Evolutionary conservation across 108 stramenopile genomes (phyloP).

Genomic region (Cyclotella choctawhatcheeana): DNA sequence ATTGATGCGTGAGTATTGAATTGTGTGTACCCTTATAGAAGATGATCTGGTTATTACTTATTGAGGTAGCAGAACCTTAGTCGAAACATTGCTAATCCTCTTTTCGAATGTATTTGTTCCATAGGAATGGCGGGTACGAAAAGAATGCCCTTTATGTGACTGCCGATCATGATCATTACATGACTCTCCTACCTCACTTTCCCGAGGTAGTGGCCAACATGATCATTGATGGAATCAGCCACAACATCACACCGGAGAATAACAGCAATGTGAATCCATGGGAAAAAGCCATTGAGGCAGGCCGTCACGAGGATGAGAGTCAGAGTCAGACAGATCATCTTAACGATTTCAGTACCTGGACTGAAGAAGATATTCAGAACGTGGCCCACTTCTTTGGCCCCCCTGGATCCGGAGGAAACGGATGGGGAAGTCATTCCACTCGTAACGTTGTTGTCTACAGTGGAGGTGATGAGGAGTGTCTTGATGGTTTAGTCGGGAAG

Average conservation of each 20-base stretch:
- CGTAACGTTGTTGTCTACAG: slow-evolving; percentile 54
- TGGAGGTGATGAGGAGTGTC: slow-evolving; percentile 59
- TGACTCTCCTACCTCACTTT: slow-evolving; percentile 56
- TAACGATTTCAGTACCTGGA: slow-evolving; percentile 60
- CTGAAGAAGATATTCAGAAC: slow-evolving; percentile 46
- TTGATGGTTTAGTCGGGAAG: slow-evolving; percentile 47
- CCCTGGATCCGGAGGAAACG: slow-evolving; percentile 64
- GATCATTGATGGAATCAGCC: slow-evolving; percentile 52
- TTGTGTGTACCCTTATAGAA: no score
- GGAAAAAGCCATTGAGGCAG: slow-evolving; percentile 40
- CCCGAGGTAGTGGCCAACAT: slow-evolving; percentile 58
- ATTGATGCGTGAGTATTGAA: slow-evolving; percentile 43
- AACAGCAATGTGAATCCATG: slow-evolving; percentile 60
- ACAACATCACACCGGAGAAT: slow-evolving; percentile 62
- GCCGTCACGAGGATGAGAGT: slow-evolving; percentile 49
- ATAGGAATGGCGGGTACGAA: slow-evolving; percentile 61
- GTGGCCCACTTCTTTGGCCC: slow-evolving; percentile 65
- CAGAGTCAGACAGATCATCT: slow-evolving; percentile 53
- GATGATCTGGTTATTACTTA: no score
- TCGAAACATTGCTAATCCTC: no score
- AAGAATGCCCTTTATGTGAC: slow-evolving; percentile 73
- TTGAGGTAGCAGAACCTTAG: no score
- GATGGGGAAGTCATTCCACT: slow-evolving; percentile 66
- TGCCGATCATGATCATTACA: slow-evolving; percentile 70
- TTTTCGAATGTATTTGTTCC: no score